Percentiles rank a stretch among this genome's conserved stretches.
Conservation (phyloP, 306 rosid genomes). For the Inga laurina region DNA sequence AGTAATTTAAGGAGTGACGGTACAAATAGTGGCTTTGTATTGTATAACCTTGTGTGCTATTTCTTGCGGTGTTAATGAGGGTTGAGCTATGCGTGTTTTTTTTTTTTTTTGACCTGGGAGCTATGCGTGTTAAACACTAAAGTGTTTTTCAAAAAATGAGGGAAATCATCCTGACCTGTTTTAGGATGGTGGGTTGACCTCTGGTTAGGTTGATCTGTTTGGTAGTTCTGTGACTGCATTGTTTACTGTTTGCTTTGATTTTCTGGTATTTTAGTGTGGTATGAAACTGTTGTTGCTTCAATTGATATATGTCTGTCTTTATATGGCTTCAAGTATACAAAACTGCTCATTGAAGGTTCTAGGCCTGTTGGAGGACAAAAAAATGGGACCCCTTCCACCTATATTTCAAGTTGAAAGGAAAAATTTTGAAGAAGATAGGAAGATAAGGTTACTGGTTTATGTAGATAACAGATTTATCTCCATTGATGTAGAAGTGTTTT, state of each 20-base stretch:
- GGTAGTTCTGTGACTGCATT: background rate
- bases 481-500: background rate
- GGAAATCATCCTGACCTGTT: too few relatives aligned
- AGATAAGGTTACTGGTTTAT: background rate
- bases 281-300: constrained; percentile 8
- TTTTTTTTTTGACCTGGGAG: too few relatives aligned
- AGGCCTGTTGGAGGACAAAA: background rate
- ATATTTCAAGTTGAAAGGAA: background rate
- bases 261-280: background rate
- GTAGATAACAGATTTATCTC: background rate
- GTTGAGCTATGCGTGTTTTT: background rate
- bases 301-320: constrained; percentile 5
- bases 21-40: constrained; percentile 4
- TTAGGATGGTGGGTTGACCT: too few relatives aligned
- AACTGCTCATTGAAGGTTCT: background rate
- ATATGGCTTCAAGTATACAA: constrained; percentile 2
- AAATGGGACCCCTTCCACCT: constrained; percentile 11
- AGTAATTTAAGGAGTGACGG: background rate
- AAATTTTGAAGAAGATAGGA: background rate
- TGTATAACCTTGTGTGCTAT: background rate
- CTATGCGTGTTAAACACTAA: background rate
- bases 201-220: background rate
- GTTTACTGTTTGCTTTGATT: background rate
- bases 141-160: background rate
- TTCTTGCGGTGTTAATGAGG: background rate